Base-by-base conservation (phyloP, 2,329 filamentous ascomycete species). In the Calonectria multiphialidica region DNA sequence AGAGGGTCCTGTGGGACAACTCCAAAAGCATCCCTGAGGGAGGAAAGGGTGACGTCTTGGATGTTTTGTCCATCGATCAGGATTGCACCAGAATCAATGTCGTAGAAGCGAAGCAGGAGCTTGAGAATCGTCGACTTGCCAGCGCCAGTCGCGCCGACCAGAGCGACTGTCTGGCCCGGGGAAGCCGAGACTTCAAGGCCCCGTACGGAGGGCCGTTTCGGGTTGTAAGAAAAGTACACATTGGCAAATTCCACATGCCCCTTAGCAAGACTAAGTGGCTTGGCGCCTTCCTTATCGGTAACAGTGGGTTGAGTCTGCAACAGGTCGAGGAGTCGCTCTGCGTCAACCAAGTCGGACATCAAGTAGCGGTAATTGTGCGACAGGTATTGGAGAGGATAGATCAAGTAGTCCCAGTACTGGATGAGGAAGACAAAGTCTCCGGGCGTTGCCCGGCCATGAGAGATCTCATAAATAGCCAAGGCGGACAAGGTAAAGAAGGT, bases 1-100 rank as follows among this genome's bases (percentile, higher is more conserved):
- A 88, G 84, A 0, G 91, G 89, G 72, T 92, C 90, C 80, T 94
- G 90, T 3, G 92, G 92, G 0, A 93, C 92, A 15, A 93, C 86
- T 23, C 91, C 91, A 30, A 94, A 87, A 3, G 86, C 84, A 23
- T 90, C 86, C 12, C 91, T 87, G 2, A 94, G 83, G 55, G 88
- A 91, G 68, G 87, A 84, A 16, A 92, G 83, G 0, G 88, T 90
- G 2, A 93, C 86, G 30, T 89, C 84, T 25, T 90, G 87, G 30
- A 94, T 85, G 72, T 92, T 89, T 75, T 90, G 88, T 0, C 88
- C 90, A 72, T 92, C 90, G 44, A 92, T 89, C 4, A 81, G 82
- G 72, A 92, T 91, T 6, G 83, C 82, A 3, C 90, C 91, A 3
- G 79, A 80, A 0, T 85, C 87, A 2, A 90, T 86, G 70, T 92